Conservation (phyloP, 768 basidiomycete genomes). For the Paxillus ammoniavirescens region DNA sequence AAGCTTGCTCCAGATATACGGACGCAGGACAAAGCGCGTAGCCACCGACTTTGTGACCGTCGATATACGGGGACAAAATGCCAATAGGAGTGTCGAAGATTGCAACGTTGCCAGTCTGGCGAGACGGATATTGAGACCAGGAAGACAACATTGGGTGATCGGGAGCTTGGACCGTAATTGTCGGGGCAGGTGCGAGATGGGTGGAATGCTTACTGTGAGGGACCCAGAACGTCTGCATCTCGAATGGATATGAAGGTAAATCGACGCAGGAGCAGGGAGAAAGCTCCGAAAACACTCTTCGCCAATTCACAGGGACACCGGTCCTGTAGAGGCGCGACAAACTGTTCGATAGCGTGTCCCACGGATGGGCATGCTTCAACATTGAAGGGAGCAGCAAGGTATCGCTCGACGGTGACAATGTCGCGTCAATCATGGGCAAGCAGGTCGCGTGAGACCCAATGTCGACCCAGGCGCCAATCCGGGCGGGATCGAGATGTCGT, state of each 20-base stretch:
- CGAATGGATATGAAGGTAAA: slow-evolving; percentile 66
- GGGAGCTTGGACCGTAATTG: slow-evolving; percentile 4
- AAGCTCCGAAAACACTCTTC: slow-evolving; percentile 49
- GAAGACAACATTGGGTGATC: slow-evolving; percentile 37
- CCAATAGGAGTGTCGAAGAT: slow-evolving; percentile 55
- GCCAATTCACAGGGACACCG: slow-evolving; percentile 48
- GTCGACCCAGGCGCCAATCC: slow-evolving; percentile 57
- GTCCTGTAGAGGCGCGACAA: slow-evolving; percentile 50
- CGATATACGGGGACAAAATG: slow-evolving; percentile 43
- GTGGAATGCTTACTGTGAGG: slow-evolving; percentile 35
- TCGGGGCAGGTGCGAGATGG: not conserved
- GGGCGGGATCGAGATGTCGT: slow-evolving; percentile 17
- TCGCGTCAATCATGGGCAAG: slow-evolving; percentile 53
- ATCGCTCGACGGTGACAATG: slow-evolving; percentile 28
- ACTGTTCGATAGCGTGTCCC: slow-evolving; percentile 43
- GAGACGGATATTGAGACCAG: slow-evolving; percentile 44
- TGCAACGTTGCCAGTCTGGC: slow-evolving; percentile 34
- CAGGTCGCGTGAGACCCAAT: slow-evolving; percentile 55
- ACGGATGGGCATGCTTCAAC: slow-evolving; percentile 41
- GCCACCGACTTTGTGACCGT: slow-evolving; percentile 58
- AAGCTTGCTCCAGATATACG: slow-evolving; percentile 57
- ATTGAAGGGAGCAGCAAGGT: slow-evolving; percentile 49
- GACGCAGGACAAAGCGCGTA: slow-evolving; percentile 63
- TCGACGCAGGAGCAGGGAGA: slow-evolving; percentile 41
- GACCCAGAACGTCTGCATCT: slow-evolving; percentile 56